Base-by-base conservation (phyloP, 2,329 filamentous ascomycete species). In the Ceratocystis lukuohia region DNA sequence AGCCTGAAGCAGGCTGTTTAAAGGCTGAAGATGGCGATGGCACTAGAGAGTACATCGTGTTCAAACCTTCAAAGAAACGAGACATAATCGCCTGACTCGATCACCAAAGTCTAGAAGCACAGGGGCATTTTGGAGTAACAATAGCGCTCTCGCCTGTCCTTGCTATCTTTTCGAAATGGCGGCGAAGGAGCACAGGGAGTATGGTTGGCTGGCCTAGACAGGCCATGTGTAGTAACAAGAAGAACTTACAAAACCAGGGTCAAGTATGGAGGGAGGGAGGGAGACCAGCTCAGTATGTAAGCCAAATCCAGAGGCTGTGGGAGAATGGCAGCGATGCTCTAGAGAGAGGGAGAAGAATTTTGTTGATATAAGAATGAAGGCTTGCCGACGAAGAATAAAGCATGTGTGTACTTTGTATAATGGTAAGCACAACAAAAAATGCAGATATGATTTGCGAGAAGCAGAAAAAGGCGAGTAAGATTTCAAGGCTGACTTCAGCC, bases 181-280 rank as follows among this genome's bases (percentile, higher is more conserved):
- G 7, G 53, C 53, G 53, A 57, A 57, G 53, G 53, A 57, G 30
- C 53, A 57, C 3, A 57, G 53, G 53, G 53, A 57, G 53, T 28
- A 10, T 37, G 10, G 33, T 37, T 37, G 8, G 8, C 22, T 57
- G 5, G 53, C 15, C 12, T 57, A 28, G 53, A 22, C 25, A 30
- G 53, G 53, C 33, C 53, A 33, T n/a, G 22, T 22, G 53, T 5
- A 57, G 10, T 17, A 30, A 3, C 15, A 57, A 22, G 25, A 57
- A 57, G 12, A 17, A 57, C 53, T 57, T 30, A 57, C 53, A 37
- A 30, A 57, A n/a, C 30, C 15, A 30, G 53, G 53, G 53, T 57
- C 28, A 33, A 30, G 53, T 30, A 37, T 57, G 53, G 53, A 33
- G 53, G 28, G 53, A 33, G 53, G 28, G 53, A 57, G 53, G 17